These are phyloP conservation scores for Lumnitzera racemosa DNA, from an alignment of 345 rosid genomes.

Conservation along the genomic window DNA sequence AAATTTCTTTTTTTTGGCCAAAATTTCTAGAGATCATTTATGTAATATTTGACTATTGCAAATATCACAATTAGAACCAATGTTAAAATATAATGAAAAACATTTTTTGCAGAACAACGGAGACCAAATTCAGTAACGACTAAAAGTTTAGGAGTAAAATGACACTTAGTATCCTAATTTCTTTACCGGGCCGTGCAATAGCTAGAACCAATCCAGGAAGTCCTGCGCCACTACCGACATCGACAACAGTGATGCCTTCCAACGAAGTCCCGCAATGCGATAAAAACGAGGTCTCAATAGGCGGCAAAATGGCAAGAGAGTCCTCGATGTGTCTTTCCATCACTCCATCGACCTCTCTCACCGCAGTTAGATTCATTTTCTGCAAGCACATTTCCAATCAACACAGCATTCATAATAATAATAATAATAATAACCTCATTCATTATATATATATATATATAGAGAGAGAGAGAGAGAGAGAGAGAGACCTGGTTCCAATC, in stretches of 20 bases:
- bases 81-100: too few species aligned
- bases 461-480: neutral
- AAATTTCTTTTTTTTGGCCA: too few species aligned
- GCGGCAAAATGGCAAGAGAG: conserved; percentile 71
- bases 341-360: conserved; percentile 52
- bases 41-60: too few species aligned
- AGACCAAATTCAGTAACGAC: too few species aligned
- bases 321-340: conserved; percentile 88
- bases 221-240: conserved; percentile 87
- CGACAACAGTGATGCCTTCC: conserved; percentile 45
- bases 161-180: too few species aligned
- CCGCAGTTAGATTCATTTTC: conserved; percentile 88
- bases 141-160: too few species aligned
- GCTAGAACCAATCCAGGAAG: conserved; percentile 91
- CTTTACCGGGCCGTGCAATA: conserved; percentile 62
- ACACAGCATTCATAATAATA: neutral
- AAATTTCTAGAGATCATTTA: too few species aligned
- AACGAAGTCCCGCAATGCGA: conserved; percentile 27
- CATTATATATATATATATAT: too few species aligned
- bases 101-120: too few species aligned
- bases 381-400: conserved; percentile 13
- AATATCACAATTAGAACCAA: too few species aligned
- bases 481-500: conserved; percentile 74
- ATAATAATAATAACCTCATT: too few species aligned
- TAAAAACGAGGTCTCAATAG: conserved; percentile 33